A percentile compares a stretch with the other conserved stretches of the same genome.
These are phyloP conservation scores for Pleurozium schreberi DNA, from an alignment of 225 moss, liverwort and hornwort species.

Conservation along the genomic window DNA sequence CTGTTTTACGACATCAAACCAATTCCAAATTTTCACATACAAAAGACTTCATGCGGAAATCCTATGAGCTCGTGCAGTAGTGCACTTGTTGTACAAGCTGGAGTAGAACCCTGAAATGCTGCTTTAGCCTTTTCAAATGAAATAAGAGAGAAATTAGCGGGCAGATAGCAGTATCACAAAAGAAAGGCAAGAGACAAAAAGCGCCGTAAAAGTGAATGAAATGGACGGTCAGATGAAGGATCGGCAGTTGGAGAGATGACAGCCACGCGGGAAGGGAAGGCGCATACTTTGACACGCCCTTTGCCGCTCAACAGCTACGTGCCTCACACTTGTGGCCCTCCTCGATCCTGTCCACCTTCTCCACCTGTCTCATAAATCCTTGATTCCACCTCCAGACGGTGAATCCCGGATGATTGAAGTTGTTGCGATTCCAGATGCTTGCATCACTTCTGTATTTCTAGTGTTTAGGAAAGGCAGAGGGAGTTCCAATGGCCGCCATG, in stretches of 20 bases:
- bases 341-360: not conserved
- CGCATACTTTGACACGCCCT: constrained; percentile 15
- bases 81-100: not conserved
- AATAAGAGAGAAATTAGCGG: not conserved
- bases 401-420: not conserved
- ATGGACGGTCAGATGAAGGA: constrained; percentile 6
- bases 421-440: not conserved
- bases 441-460: not conserved
- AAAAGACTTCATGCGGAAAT: not conserved
- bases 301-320: not conserved
- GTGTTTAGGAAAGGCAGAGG: not conserved
- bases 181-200: not conserved
- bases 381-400: not conserved
- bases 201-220: not conserved
- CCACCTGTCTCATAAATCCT: not conserved
- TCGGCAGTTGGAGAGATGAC: constrained; percentile 1
- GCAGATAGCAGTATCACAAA: not conserved
- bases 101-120: not conserved
- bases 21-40: not conserved
- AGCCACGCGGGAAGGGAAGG: constrained; percentile 24
- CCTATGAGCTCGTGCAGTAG: not conserved
- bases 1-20: not conserved
- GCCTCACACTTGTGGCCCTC: not conserved
- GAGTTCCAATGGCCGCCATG: constrained; percentile 6
- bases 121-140: not conserved